Conservation (phyloP, 2,329 filamentous ascomycete species). For the Hypoxylon sp. region DNA sequence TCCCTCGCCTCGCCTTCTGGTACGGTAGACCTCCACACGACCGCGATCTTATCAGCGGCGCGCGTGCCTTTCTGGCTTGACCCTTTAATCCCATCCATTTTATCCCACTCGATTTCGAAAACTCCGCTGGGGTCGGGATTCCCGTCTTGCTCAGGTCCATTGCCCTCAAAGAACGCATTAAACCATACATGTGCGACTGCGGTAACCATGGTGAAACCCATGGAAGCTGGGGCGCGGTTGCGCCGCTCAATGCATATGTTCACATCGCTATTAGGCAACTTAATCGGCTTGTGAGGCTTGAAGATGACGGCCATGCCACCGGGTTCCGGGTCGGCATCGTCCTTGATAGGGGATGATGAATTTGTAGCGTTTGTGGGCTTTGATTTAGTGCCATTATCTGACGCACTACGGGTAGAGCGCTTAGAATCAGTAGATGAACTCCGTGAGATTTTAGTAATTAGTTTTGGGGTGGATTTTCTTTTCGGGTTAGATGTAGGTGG, state of each 20-base stretch:
- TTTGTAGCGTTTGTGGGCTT: constrained; percentile 35
- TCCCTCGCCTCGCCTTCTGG: constrained; percentile 46
- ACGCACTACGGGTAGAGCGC: constrained; percentile 15
- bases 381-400: constrained; percentile 23
- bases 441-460: constrained; percentile 43
- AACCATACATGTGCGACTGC: constrained; percentile 97
- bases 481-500: constrained; percentile 34
- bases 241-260: constrained; percentile 92
- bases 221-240: constrained; percentile 81
- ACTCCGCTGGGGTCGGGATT: constrained; percentile 76
- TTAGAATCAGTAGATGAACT: constrained; percentile 33
- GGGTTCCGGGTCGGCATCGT: constrained; percentile 62
- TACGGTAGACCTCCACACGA: constrained; percentile 79
- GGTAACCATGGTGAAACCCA: constrained; percentile 91
- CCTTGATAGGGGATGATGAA: constrained; percentile 41
- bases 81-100: constrained; percentile 95
- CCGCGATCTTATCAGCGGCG: constrained; percentile 84
- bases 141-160: constrained; percentile 77
- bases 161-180: constrained; percentile 92
- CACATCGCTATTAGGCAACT: constrained; percentile 85
- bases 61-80: constrained; percentile 84
- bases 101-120: constrained; percentile 72
- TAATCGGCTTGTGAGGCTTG: constrained; percentile 76
- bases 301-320: constrained; percentile 84
- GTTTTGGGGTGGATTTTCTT: constrained; percentile 39